A percentile compares a stretch with the other conserved stretches of the same genome.
Conservation (phyloP, 352 stramenopile genomes). For the Pythium brassicae region DNA sequence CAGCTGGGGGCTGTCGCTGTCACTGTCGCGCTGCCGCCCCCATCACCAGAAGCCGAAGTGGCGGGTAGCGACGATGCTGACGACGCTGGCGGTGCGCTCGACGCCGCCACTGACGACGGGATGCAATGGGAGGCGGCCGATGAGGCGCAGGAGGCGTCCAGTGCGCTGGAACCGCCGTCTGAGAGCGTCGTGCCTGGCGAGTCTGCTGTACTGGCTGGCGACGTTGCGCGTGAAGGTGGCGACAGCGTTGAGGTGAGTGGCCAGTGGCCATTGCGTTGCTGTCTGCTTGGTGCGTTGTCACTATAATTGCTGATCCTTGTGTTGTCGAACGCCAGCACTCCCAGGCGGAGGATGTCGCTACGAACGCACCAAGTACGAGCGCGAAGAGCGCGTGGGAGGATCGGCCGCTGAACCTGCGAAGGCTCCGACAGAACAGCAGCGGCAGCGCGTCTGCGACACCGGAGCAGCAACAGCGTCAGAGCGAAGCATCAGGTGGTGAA, state of each 20-base stretch:
- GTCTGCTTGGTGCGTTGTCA: too few species aligned
- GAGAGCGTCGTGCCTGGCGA: too few species aligned
- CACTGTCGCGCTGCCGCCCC: background rate
- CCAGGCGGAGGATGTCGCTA: background rate
- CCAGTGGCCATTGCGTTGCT: too few species aligned
- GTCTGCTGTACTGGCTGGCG: too few species aligned
- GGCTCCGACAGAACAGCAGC: background rate
- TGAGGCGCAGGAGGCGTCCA: too few species aligned
- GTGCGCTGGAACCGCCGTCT: too few species aligned
- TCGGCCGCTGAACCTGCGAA: constrained; percentile 7
- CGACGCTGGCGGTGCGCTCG: background rate
- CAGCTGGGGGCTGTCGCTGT: background rate
- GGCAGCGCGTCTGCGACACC: background rate
- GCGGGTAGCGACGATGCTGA: background rate
- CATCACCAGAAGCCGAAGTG: background rate
- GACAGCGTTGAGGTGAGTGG: too few species aligned
- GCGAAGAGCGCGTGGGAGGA: constrained; percentile 6
- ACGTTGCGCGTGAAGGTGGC: background rate
- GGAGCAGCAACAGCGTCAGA: background rate
- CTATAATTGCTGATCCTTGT: too few species aligned
- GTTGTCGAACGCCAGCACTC: too few species aligned
- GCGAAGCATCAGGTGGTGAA: constrained; percentile 3
- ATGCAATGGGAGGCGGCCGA: too few species aligned
- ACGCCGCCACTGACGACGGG: too few species aligned
- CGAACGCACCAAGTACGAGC: background rate